Base-by-base conservation (phyloP, 176 grass and related monocot genomes). In the Juncus inflexus region DNA sequence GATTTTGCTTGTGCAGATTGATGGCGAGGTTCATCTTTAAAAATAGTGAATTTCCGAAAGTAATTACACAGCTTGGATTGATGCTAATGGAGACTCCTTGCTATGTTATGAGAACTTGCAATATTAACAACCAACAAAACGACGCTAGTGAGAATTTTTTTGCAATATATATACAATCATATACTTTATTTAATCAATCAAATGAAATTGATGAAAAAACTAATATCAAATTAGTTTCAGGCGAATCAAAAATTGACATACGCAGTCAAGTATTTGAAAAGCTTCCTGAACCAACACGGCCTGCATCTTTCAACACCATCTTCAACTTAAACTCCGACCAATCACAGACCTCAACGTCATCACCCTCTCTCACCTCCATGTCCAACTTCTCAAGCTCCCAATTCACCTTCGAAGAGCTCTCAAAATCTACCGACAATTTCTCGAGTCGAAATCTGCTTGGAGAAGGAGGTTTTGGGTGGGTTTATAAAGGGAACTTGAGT, bases 391-490 rank as follows among this genome's bases (percentile, higher is more conserved):
- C 52, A 5, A 41, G 15, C 16, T 56, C 66, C 13, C 66, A 69
- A 15, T 80, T 80, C 47, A 59, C 60, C 47, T 74, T 73, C 51
- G 53, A 74, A 53, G 77, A 80, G 50, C 50, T 80, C 38, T 72
- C 53, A 40, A 37, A 12, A 3, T 62, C 71, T 9, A 80, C 77
- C 71, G 14, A 80, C 19, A 64, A 58, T 12, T 80, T 80, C 52
- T 80, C 68, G 5, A 42, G 67, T 37, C 15, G 40, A 14, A 80
- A 80, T 39, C 55, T 80, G 42, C 50, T 80, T 52, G 77, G 77
- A 35, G 69, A 80, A 80, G 77, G 77, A 1, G 77, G 77, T 14
- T 80, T 52, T 63, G 77, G 77, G 16, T 80, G 12, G 47, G 77
- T 80, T 65, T 80, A 80, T 40, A 80, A 80, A 36, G 77, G 77